phyloP scores from a whole-genome alignment of 345 rosid genomes.

The Brassica incana region DNA sequence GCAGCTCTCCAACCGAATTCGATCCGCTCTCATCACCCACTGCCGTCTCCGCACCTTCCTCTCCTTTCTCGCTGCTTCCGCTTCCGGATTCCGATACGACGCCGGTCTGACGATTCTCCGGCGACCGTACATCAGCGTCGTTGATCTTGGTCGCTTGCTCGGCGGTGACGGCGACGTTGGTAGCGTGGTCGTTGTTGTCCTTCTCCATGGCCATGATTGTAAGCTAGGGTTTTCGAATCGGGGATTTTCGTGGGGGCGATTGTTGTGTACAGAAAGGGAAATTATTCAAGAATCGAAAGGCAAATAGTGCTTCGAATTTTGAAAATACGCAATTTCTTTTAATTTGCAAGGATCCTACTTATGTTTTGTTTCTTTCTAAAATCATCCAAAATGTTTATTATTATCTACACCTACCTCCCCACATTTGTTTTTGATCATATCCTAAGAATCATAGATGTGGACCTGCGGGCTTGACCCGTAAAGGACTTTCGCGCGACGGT shows the following conservation, averaged over 20 bases:
- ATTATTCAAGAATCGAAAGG: background rate
- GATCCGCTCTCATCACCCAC: conserved; percentile 29
- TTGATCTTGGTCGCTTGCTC: conserved; percentile 30
- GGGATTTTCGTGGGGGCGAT: background rate
- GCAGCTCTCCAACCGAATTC: conserved; percentile 34
- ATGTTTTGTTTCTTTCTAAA: background rate
- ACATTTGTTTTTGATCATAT: no score
- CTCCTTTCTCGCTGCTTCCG: conserved; percentile 27
- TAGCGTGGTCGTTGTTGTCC: conserved; percentile 32
- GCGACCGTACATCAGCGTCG: conserved; percentile 29
- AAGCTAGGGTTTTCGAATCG: conserved; percentile 29
- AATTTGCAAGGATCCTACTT: background rate
- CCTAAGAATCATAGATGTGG: no score
- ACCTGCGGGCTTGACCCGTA: no score
- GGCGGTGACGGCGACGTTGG: conserved; percentile 38
- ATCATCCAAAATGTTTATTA: background rate
- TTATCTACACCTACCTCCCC: background rate
- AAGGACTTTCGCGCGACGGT: no score
- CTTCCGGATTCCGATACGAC: conserved; percentile 26
- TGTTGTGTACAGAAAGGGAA: conserved; percentile 7
- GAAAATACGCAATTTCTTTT: background rate
- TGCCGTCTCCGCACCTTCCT: conserved; percentile 42
- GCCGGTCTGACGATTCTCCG: conserved; percentile 29
- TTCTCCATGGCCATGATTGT: conserved; percentile 41
- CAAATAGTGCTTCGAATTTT: conserved; percentile 29